Evolutionary conservation across 495 filamentous ascomycete genomes (phyloP).

Genomic region (Tuber microsphaerosporum): DNA sequence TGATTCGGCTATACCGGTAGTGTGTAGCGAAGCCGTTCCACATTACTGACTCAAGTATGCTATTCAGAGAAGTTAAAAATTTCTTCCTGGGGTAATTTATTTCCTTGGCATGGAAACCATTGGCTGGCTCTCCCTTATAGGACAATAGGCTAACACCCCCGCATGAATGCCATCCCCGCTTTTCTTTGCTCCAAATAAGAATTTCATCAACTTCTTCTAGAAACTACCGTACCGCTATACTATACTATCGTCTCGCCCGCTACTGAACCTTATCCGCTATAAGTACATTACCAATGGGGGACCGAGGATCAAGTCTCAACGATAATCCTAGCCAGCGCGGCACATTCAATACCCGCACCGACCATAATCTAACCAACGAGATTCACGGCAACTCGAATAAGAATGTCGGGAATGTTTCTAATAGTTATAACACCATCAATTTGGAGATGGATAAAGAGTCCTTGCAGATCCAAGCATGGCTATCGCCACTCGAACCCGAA

Average conservation of each 20-base stretch:
- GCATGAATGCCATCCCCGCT: neutral
- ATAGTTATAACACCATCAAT: neutral
- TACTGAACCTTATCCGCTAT: neutral
- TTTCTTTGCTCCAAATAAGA: neutral
- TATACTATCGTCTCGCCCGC: too few relatives aligned
- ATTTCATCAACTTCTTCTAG: neutral
- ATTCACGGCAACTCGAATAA: neutral
- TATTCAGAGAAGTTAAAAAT: too few relatives aligned
- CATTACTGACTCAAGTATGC: too few relatives aligned
- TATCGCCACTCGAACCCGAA: neutral
- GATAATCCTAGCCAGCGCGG: neutral
- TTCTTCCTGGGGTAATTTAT: too few relatives aligned
- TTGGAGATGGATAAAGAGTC: neutral
- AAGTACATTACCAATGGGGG: neutral
- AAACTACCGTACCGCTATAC: neutral
- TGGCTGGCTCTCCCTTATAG: too few relatives aligned
- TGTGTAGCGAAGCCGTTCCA: too few relatives aligned
- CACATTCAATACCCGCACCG: neutral
- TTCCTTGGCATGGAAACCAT: too few relatives aligned
- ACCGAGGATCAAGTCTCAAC: too few relatives aligned
- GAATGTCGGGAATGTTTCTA: neutral
- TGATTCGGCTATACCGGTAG: too few relatives aligned
- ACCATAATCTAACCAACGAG: neutral
- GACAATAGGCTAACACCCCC: too few relatives aligned
- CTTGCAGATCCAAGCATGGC: neutral